These are phyloP conservation scores for Phoenix dactylifera DNA, from an alignment of 176 grass and related monocot genomes.

Conservation along the genomic window DNA sequence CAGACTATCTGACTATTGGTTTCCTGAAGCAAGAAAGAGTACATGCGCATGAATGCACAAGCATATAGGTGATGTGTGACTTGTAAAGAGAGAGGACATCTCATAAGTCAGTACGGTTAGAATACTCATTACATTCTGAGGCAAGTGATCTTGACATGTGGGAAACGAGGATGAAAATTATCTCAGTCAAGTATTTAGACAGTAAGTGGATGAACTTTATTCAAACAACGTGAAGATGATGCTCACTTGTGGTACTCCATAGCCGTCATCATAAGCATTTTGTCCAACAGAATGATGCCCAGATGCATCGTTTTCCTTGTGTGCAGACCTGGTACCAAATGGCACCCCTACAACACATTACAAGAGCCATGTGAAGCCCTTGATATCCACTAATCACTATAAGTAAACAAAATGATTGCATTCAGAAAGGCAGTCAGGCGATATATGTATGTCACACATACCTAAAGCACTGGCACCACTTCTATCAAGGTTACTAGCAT, in stretches of 20 bases:
- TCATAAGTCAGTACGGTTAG: too few species aligned
- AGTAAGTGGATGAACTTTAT: neutral
- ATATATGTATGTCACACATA: neutral
- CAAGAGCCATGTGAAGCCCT: too few species aligned
- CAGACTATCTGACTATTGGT: too few species aligned
- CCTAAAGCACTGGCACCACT: slow-evolving; percentile 20
- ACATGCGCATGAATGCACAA: too few species aligned
- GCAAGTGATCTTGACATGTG: neutral
- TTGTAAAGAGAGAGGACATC: too few species aligned
- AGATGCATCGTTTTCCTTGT: slow-evolving; percentile 53
- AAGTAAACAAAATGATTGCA: too few species aligned
- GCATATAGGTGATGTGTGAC: too few species aligned
- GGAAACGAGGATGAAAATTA: neutral
- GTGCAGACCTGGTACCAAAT: slow-evolving; percentile 34
- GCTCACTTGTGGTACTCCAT: slow-evolving; percentile 47
- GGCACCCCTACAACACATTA: slow-evolving; percentile 29
- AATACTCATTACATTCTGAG: too few species aligned
- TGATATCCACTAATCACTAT: too few species aligned
- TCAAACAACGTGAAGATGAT: neutral
- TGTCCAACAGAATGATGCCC: slow-evolving; percentile 33
- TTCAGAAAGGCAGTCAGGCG: too few species aligned
- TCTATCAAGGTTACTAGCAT: slow-evolving; percentile 45
- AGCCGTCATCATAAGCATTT: slow-evolving; percentile 45
- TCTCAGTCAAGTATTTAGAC: too few species aligned
- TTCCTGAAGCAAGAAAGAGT: too few species aligned